Conservation (phyloP, 2,329 filamentous ascomycete genomes). For the Myriosclerotinia scirpicola region DNA sequence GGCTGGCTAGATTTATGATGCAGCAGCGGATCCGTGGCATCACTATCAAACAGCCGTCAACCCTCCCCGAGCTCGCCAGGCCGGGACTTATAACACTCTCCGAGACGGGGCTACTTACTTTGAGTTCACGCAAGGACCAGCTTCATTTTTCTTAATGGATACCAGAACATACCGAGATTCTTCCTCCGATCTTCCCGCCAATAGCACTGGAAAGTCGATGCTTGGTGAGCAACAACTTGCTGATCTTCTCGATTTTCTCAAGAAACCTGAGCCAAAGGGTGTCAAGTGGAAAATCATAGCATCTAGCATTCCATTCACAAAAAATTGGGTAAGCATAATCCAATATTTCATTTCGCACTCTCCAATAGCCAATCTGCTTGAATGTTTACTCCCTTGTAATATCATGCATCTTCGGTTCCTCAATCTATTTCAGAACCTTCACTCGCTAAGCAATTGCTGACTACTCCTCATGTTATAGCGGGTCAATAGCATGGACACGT, state of each 20-base stretch:
- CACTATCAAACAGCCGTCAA: constrained; percentile 86
- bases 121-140: constrained; percentile 84
- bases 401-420: not conserved
- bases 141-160: constrained; percentile 92
- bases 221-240: constrained; percentile 75
- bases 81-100: constrained; percentile 44
- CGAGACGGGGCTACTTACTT: constrained; percentile 73
- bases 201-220: constrained; percentile 76
- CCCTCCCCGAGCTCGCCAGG: constrained; percentile 64
- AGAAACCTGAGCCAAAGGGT: constrained; percentile 67
- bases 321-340: constrained; percentile 69
- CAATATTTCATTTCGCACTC: not conserved
- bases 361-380: not conserved
- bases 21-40: constrained; percentile 60
- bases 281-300: constrained; percentile 93
- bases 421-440: not conserved
- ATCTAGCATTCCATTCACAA: constrained; percentile 90
- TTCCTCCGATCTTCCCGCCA: constrained; percentile 58
- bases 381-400: not conserved
- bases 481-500: constrained; percentile 84
- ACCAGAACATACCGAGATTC: constrained; percentile 82
- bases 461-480: constrained; percentile 43
- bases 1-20: constrained; percentile 40
- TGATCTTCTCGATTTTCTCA: constrained; percentile 77
- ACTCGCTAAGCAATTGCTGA: not conserved